Conservation (phyloP, 306 rosid genomes). For the Cucurbita ficifolia region DNA sequence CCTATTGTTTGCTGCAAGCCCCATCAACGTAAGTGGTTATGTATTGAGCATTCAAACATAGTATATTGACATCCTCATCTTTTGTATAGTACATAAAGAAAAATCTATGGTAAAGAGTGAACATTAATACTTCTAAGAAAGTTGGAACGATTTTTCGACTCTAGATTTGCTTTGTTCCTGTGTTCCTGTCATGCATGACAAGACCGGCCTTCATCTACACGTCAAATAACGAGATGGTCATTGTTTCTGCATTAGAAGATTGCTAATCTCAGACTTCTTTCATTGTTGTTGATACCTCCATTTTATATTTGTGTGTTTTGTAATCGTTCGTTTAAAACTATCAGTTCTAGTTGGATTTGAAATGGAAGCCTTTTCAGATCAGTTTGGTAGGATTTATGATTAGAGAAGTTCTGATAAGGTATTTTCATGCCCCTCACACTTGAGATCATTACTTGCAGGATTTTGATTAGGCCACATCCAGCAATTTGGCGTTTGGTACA, state of each 20-base stretch:
- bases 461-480: conserved; percentile 96
- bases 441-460: conserved; percentile 35
- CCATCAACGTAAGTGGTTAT: conserved; percentile 75
- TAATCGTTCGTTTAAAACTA: background rate
- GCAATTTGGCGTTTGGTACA: conserved; percentile 99
- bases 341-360: background rate
- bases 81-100: background rate
- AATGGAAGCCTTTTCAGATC: background rate
- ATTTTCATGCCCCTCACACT: background rate
- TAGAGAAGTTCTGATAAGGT: background rate
- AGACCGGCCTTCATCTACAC: background rate
- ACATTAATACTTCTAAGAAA: background rate
- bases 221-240: background rate
- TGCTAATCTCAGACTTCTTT: background rate
- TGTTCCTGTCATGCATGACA: background rate
- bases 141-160: background rate
- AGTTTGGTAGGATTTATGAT: background rate
- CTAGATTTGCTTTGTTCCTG: background rate
- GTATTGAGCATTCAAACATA: background rate
- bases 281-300: background rate
- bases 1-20: conserved; percentile 96
- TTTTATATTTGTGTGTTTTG: background rate
- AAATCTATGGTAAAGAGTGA: background rate
- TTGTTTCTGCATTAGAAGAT: background rate
- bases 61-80: background rate